Evolutionary conservation across 1,139 yeast genomes (phyloP).

Genomic region (Taphrina confusa): DNA sequence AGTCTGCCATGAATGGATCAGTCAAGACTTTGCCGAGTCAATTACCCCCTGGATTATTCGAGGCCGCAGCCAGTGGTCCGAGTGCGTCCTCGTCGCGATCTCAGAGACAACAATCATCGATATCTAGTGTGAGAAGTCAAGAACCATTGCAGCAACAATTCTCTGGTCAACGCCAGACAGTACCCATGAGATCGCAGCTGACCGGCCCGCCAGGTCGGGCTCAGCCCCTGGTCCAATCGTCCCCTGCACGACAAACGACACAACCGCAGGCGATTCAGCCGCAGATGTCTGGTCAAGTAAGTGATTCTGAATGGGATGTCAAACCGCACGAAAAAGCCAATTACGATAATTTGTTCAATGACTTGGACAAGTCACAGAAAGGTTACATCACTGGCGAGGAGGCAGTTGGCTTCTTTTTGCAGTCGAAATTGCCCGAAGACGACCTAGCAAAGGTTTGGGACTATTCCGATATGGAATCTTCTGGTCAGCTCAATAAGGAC

Average conservation of each 20-base stretch:
- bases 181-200: constrained; percentile 36
- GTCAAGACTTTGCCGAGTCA: constrained; percentile 67
- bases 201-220: constrained; percentile 35
- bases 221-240: constrained; percentile 36
- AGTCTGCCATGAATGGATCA: constrained; percentile 69
- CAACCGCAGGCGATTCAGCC: constrained; percentile 49
- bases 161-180: constrained; percentile 39
- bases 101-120: constrained; percentile 15
- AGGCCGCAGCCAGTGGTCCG: constrained; percentile 55
- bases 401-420: constrained; percentile 84
- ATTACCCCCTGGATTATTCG: constrained; percentile 62
- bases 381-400: constrained; percentile 48
- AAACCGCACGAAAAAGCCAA: constrained; percentile 71
- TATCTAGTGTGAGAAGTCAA: constrained; percentile 39
- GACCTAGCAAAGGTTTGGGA: constrained; percentile 92
- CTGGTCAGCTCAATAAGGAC: constrained; percentile 73
- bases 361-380: constrained; percentile 49
- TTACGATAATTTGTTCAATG: constrained; percentile 74
- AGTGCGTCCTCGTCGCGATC: constrained; percentile 19
- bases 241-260: constrained; percentile 37
- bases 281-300: constrained; percentile 49
- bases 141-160: constrained; percentile 36
- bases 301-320: constrained; percentile 65
- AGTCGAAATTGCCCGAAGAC: constrained; percentile 82
- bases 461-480: constrained; percentile 82